Evolutionary conservation across 345 rosid species (phyloP).

Genomic region (Ceriops decandra): DNA sequence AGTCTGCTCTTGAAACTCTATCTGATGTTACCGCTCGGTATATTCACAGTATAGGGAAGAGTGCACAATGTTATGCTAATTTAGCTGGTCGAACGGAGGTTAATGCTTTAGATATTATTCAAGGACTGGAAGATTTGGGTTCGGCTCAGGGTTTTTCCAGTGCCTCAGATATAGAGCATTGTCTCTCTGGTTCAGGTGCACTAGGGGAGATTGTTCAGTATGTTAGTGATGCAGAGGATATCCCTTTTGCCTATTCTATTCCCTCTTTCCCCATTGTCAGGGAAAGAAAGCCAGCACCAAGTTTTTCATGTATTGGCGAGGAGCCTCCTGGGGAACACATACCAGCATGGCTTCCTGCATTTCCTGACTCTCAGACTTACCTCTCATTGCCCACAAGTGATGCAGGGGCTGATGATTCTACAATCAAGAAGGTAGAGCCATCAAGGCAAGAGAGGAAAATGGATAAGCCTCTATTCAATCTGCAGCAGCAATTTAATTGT

Average conservation of each 20-base stretch:
- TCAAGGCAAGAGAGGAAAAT: slow-evolving; percentile 27
- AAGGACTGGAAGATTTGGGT: slow-evolving; percentile 68
- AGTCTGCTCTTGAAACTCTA: slow-evolving; percentile 62
- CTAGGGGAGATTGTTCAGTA: slow-evolving; percentile 60
- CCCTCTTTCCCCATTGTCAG: slow-evolving; percentile 55
- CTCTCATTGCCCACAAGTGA: slow-evolving; percentile 23
- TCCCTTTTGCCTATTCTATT: slow-evolving; percentile 62
- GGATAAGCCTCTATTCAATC: slow-evolving; percentile 34
- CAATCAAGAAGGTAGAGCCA: slow-evolving; percentile 26
- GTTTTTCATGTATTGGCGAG: slow-evolving; percentile 49
- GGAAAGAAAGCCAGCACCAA: slow-evolving; percentile 40
- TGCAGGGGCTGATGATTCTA: slow-evolving; percentile 27
- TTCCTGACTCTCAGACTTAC: slow-evolving; percentile 50
- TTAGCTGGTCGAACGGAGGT: slow-evolving; percentile 59
- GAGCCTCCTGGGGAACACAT: slow-evolving; percentile 70
- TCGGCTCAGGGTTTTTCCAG: slow-evolving; percentile 54
- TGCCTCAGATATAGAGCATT: slow-evolving; percentile 52
- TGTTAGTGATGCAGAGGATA: slow-evolving; percentile 44
- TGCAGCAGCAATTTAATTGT: slow-evolving; percentile 35
- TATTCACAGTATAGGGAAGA: slow-evolving; percentile 52
- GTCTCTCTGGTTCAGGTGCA: slow-evolving; percentile 58
- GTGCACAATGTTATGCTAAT: slow-evolving; percentile 51
- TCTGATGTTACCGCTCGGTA: slow-evolving; percentile 54
- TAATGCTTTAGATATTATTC: slow-evolving; percentile 62
- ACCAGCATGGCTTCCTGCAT: slow-evolving; percentile 75